These are phyloP conservation scores for Chloropicon primus DNA, from an alignment of 139 green algal genomes.

Conservation along the genomic window DNA sequence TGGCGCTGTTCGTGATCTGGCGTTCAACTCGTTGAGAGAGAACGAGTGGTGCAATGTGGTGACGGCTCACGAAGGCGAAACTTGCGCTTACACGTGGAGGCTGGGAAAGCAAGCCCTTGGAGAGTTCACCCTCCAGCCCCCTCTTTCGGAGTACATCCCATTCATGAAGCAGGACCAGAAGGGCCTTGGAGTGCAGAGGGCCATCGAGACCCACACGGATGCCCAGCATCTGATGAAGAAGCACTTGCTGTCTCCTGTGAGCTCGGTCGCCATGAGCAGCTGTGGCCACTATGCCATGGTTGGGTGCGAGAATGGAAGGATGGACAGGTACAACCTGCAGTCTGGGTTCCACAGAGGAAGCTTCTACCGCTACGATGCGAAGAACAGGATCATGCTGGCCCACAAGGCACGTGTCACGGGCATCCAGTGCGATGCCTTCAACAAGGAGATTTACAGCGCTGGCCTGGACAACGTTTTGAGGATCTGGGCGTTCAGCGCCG, in stretches of 20 bases:
- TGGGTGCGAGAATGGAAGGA: slow-evolving; percentile 45
- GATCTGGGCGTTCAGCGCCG: neutral
- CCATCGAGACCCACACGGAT: neutral
- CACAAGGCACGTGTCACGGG: neutral
- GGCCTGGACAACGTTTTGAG: neutral
- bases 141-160: slow-evolving; percentile 1
- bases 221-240: slow-evolving; percentile 4
- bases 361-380: slow-evolving; percentile 6
- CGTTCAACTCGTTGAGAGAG: slow-evolving; percentile 67
- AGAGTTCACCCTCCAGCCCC: slow-evolving; percentile 24
- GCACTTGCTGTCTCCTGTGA: slow-evolving; percentile 26
- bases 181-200: too few relatives aligned
- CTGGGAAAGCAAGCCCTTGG: slow-evolving; percentile 36
- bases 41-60: slow-evolving; percentile 92
- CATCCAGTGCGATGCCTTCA: neutral
- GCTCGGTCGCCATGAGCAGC: slow-evolving; percentile 46
- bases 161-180: neutral
- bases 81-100: slow-evolving; percentile 77
- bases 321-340: slow-evolving; percentile 97
- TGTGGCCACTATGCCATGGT: slow-evolving; percentile 97
- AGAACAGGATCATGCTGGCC: slow-evolving; percentile 16
- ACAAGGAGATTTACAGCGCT: neutral
- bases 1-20: slow-evolving; percentile 24
- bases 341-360: slow-evolving; percentile 28
- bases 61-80: slow-evolving; percentile 76